These are phyloP conservation scores for Tolypocladium paradoxum DNA, from an alignment of 2,329 filamentous ascomycete genomes.

Conservation along the genomic window DNA sequence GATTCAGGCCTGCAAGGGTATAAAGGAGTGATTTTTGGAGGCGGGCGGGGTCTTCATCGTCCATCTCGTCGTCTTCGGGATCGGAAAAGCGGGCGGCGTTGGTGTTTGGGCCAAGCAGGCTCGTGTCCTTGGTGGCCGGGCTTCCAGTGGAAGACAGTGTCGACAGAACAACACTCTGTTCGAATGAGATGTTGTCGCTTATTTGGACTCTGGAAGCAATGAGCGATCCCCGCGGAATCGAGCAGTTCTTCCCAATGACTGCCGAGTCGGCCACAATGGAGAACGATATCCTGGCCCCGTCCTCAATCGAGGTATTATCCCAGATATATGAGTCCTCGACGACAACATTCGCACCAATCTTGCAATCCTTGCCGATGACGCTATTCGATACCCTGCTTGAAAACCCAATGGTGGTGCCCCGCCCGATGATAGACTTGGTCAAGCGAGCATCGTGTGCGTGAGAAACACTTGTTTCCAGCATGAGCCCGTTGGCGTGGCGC, in stretches of 20 bases:
- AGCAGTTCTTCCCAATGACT: conserved; percentile 59
- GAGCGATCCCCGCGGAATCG: conserved; percentile 60
- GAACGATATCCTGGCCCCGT: conserved; percentile 58
- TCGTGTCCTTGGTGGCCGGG: conserved; percentile 27
- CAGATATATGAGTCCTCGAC: conserved; percentile 78
- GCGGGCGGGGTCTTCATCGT: conserved; percentile 35
- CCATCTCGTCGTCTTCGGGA: conserved; percentile 37
- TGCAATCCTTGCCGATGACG: conserved; percentile 74
- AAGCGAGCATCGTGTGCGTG: conserved; percentile 63
- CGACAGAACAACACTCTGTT: conserved; percentile 21
- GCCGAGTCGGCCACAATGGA: conserved; percentile 69
- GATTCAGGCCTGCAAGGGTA: conserved; percentile 38
- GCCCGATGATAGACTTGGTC: conserved; percentile 63
- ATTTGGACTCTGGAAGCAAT: conserved; percentile 71
- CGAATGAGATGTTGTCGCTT: conserved; percentile 45
- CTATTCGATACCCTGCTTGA: conserved; percentile 61
- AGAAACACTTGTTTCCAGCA: conserved; percentile 68
- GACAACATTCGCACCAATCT: conserved; percentile 73
- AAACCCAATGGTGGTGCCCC: conserved; percentile 63
- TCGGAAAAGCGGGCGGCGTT: conserved; percentile 39
- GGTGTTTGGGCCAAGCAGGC: conserved; percentile 36
- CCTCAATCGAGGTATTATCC: conserved; percentile 70
- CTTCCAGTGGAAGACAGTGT: conserved; percentile 25
- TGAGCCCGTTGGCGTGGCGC: conserved; percentile 57
- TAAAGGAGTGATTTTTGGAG: conserved; percentile 48